Base-by-base conservation (phyloP, 2,329 filamentous ascomycete genomes). In the Fusarium luffae region DNA sequence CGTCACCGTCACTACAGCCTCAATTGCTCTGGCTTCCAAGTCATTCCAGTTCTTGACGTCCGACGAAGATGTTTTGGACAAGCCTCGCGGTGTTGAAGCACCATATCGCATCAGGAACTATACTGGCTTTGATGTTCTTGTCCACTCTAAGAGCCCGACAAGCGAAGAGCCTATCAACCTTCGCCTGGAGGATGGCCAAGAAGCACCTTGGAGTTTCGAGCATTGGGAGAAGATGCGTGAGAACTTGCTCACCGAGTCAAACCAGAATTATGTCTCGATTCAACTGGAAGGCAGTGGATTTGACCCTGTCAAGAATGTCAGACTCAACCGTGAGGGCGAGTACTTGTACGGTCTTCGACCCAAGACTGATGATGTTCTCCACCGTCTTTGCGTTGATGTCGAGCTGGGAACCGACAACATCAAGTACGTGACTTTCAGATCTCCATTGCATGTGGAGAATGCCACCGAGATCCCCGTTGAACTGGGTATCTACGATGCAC, bases 191-290 rank as follows among this genome's bases (percentile, higher is more conserved):
- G 97, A 99, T 75, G 97, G 96, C 11, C 89, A 97, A 75, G 96
- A 99, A 79, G 90, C 89, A 4, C 93, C 95, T 2, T 99, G 96
- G 96, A 91, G 94, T 70, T 99, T 99, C 69, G 96, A 99, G 79
- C 94, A 98, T 72, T 96, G 95, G 82, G 94, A 94, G 71, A 96
- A 96, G 74, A 97, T 98, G 86, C 92, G 96, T 80, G 96, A 99
- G 80, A 97, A 92, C 51, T 85, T 99, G 8, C 90, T 93, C 7
- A 91, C 93, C 0, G 96, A 99, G 77, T 92, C 90, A 10, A 92
- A 89, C 63, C 90, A 90, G 52, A 92, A 93, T 25, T 85, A 92
- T 68, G 93, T 99, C 42, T 90, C 92, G 14, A 87, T 98, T 34
- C 90, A 91, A 63, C 87, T 99, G 2, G 94, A 99, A 76, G 94